phyloP scores from a whole-genome alignment of 2,329 filamentous ascomycete species.

The Fusarium fujikuroi region DNA sequence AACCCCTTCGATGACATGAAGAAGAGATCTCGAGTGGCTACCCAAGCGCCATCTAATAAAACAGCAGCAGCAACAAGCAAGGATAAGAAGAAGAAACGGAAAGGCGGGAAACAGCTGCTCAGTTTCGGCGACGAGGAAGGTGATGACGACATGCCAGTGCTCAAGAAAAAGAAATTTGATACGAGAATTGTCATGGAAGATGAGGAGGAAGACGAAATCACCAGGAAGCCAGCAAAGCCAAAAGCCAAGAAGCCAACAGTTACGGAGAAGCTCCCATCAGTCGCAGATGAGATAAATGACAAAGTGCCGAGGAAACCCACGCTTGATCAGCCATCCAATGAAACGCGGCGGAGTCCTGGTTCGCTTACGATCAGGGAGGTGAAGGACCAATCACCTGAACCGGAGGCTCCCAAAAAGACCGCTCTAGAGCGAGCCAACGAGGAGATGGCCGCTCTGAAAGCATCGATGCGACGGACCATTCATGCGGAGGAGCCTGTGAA shows the following conservation, averaged over 20 bases:
- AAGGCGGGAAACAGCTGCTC: constrained; percentile 78
- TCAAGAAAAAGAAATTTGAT: constrained; percentile 84
- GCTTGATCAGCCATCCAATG: constrained; percentile 1
- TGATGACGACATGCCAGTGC: constrained; percentile 62
- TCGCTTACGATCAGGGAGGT: constrained; percentile 19
- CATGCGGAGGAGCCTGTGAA: constrained; percentile 58
- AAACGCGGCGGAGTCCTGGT: constrained; percentile 24
- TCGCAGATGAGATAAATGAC: constrained; percentile 23
- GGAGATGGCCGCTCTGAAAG: constrained; percentile 82
- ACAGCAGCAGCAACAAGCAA: constrained; percentile 52
- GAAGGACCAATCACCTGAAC: constrained; percentile 40
- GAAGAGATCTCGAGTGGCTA: constrained; percentile 69
- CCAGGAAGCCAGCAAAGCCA: constrained; percentile 44
- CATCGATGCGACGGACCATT: constrained; percentile 78
- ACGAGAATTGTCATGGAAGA: constrained; percentile 74
- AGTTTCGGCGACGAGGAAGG: constrained; percentile 81
- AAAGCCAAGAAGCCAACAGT: constrained; percentile 47
- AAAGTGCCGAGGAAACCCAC: not conserved
- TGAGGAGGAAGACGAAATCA: constrained; percentile 48
- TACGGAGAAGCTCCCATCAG: constrained; percentile 23
- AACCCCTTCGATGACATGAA: constrained; percentile 88
- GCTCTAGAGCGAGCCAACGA: constrained; percentile 78
- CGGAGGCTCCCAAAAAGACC: constrained; percentile 55
- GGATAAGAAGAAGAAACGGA: constrained; percentile 75
- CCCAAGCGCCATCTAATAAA: constrained; percentile 57